These are phyloP conservation scores for Sporothrix sp. DNA, from an alignment of 2,329 filamentous ascomycete species.

Conservation along the genomic window DNA sequence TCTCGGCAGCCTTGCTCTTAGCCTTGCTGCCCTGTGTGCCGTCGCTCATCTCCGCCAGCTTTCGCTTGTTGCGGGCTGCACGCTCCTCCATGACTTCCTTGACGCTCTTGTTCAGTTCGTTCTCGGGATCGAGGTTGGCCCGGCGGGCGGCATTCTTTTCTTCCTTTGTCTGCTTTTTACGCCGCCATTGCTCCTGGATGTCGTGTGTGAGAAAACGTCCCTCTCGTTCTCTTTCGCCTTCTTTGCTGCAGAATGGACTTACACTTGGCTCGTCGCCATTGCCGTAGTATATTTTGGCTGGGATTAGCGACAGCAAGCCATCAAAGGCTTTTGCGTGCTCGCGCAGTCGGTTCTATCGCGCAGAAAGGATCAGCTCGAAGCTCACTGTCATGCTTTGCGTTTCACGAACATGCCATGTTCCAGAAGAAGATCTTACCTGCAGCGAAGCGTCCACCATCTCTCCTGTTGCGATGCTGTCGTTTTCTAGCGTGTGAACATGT, in stretches of 20 bases:
- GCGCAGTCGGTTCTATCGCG: constrained; percentile 43
- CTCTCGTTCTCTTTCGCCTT: neutral
- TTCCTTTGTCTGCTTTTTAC: constrained; percentile 92
- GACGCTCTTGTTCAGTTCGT: constrained; percentile 66
- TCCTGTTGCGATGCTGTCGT: neutral
- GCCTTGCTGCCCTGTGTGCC: neutral
- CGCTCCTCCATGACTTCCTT: constrained; percentile 87
- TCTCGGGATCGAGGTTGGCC: constrained; percentile 84
- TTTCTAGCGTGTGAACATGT: constrained; percentile 1
- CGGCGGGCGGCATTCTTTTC: constrained; percentile 50
- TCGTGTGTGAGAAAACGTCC: neutral
- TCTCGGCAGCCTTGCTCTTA: constrained; percentile 12
- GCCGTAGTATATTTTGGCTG: constrained; percentile 83
- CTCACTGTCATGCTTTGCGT: neutral
- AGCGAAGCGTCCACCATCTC: constrained; percentile 17
- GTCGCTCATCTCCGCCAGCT: constrained; percentile 53
- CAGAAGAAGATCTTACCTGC: constrained; percentile 16
- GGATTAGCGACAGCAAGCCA: constrained; percentile 76
- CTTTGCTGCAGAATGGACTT: constrained; percentile 43
- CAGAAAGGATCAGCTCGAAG: neutral
- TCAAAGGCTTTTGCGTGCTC: constrained; percentile 67
- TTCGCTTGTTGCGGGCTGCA: constrained; percentile 62
- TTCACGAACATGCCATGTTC: no score
- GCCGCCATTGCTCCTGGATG: constrained; percentile 77
- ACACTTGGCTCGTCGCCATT: constrained; percentile 75